Percentiles rank a stretch among this genome's conserved stretches.
phyloP scores from a whole-genome alignment of 805 yeast genomes.

The Yarrowia osloensis region DNA sequence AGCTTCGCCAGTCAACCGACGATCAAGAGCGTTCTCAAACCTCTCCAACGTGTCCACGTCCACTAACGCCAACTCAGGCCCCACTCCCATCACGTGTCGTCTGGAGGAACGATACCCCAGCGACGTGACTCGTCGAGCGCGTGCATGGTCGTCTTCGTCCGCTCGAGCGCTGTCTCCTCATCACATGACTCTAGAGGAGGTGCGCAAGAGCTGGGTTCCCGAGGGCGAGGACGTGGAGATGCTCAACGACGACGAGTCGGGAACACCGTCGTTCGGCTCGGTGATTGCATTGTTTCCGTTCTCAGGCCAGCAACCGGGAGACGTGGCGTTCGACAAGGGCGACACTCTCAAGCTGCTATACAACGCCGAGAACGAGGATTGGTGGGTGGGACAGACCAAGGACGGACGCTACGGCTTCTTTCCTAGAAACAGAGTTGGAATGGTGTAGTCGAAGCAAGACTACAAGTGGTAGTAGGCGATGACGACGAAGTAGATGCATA shows the following conservation, averaged over 20 bases:
- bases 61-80: conserved; percentile 8
- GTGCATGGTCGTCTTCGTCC: conserved; percentile 38
- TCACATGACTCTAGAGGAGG: conserved; percentile 10
- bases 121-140: conserved; percentile 33
- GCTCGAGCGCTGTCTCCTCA: conserved; percentile 37
- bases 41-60: neutral
- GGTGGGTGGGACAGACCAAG: conserved; percentile 53
- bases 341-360: conserved; percentile 44
- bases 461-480: neutral
- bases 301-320: conserved; percentile 44
- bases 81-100: conserved; percentile 21
- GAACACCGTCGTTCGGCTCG: conserved; percentile 8
- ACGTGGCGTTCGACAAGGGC: conserved; percentile 45
- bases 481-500: neutral
- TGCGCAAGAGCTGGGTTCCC: conserved; percentile 7
- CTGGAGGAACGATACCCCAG: conserved; percentile 30
- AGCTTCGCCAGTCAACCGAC: neutral
- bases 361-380: conserved; percentile 45
- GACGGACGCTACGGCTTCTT: conserved; percentile 50
- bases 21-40: conserved; percentile 6
- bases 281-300: conserved; percentile 43
- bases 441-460: neutral
- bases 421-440: conserved; percentile 50
- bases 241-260: conserved; percentile 11
- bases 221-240: conserved; percentile 18